These are phyloP conservation scores for Musa troglodytarum DNA, from an alignment of 176 grass and related monocot species.

Conservation along the genomic window DNA sequence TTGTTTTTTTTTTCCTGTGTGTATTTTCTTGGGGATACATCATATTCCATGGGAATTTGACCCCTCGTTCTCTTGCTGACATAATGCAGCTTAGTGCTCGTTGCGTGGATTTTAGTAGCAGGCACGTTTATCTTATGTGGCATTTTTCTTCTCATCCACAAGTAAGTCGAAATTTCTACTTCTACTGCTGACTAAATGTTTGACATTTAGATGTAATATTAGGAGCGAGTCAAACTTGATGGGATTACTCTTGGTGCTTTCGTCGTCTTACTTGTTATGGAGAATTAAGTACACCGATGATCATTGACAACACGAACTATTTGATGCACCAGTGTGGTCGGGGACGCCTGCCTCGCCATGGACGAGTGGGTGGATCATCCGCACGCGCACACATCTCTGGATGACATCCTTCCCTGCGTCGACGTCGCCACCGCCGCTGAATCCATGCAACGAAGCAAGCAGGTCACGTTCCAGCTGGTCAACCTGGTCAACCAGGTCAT, in stretches of 20 bases:
- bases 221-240: too few relatives aligned
- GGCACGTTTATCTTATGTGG: constrained; percentile 90
- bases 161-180: constrained; percentile 39
- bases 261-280: too few relatives aligned
- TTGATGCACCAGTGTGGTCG: constrained; percentile 33
- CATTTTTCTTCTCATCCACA: constrained; percentile 83
- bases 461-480: constrained; percentile 67
- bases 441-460: constrained; percentile 48
- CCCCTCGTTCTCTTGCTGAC: neutral
- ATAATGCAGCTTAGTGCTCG: constrained; percentile 63
- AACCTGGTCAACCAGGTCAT: constrained; percentile 70
- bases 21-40: neutral
- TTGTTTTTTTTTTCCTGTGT: neutral
- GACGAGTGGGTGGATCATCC: constrained; percentile 78
- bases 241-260: too few relatives aligned
- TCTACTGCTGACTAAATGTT: neutral
- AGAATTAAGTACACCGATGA: neutral
- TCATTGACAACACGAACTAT: neutral
- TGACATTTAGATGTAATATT: too few relatives aligned
- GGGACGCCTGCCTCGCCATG: constrained; percentile 84
- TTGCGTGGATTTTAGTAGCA: constrained; percentile 90
- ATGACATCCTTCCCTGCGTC: constrained; percentile 79
- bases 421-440: constrained; percentile 67
- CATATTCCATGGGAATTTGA: neutral
- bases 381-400: constrained; percentile 61